Evolutionary conservation across 495 filamentous ascomycete genomes (phyloP).

Genomic region (Penicillium nucicola): DNA sequence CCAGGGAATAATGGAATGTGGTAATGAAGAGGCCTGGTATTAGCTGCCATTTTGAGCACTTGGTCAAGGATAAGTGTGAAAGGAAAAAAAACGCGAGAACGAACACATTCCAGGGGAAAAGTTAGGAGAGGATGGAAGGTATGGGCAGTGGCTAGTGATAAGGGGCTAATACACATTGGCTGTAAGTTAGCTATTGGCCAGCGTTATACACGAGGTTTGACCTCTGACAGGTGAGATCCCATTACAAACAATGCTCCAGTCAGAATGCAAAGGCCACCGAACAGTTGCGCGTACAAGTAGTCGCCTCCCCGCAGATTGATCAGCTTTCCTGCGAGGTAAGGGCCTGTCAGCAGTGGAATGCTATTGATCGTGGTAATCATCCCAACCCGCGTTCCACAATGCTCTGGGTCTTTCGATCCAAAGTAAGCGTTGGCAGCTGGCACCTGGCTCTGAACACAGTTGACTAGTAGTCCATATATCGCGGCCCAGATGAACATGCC

Average conservation of each 20-base stretch:
- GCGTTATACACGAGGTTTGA: background rate
- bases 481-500: slow-evolving; percentile 7
- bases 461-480: slow-evolving; percentile 1
- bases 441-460: slow-evolving; percentile 2
- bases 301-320: slow-evolving; percentile 4
- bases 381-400: slow-evolving; percentile 3
- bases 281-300: slow-evolving; percentile 4
- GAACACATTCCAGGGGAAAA: background rate
- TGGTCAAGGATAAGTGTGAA: background rate
- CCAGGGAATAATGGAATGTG: slow-evolving; percentile 7
- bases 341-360: slow-evolving; percentile 4
- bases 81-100: background rate
- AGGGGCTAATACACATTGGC: too few species aligned
- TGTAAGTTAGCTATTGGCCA: background rate
- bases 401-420: slow-evolving; percentile 5
- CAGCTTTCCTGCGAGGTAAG: slow-evolving; percentile 5
- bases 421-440: slow-evolving; percentile 6
- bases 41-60: background rate
- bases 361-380: slow-evolving; percentile 10
- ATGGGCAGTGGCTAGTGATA: too few species aligned
- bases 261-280: slow-evolving; percentile 5
- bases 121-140: too few species aligned
- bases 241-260: slow-evolving; percentile 5
- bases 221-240: slow-evolving; percentile 6
- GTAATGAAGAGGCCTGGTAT: slow-evolving; percentile 3